Evolutionary conservation across 1,139 yeast genomes (phyloP).

Genomic region (Casaregolazyma lundiana): DNA sequence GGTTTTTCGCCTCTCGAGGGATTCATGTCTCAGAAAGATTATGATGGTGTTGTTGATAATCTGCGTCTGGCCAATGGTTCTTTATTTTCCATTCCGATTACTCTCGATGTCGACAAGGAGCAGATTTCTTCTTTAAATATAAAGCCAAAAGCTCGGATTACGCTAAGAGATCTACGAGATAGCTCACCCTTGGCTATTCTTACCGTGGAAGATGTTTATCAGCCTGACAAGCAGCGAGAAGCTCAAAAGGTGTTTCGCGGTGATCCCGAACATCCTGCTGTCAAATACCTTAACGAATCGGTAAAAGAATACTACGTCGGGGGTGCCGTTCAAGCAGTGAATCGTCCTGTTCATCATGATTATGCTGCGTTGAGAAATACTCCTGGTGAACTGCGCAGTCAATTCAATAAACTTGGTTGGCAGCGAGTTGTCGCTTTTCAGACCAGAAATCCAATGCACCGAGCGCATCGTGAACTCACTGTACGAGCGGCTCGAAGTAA

Average conservation of each 20-base stretch:
- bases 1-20: conserved; percentile 94
- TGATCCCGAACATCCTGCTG: conserved; percentile 95
- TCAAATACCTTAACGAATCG: conserved; percentile 62
- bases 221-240: conserved; percentile 73
- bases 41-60: conserved; percentile 70
- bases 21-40: conserved; percentile 76
- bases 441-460: conserved; percentile 97
- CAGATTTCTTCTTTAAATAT: conserved; percentile 43
- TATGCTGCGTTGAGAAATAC: conserved; percentile 83
- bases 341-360: conserved; percentile 84
- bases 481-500: conserved; percentile 87
- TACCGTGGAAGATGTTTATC: conserved; percentile 72
- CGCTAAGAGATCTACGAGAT: conserved; percentile 78
- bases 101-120: conserved; percentile 64
- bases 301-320: conserved; percentile 87
- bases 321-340: conserved; percentile 79
- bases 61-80: conserved; percentile 73
- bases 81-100: conserved; percentile 92
- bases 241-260: conserved; percentile 90
- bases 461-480: conserved; percentile 95
- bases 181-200: conserved; percentile 75
- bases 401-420: conserved; percentile 80
- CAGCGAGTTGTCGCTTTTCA: conserved; percentile 92
- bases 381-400: conserved; percentile 83
- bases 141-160: conserved; percentile 58